phyloP scores from a whole-genome alignment of 768 basidiomycete species.

The Scleroderma citrinum region DNA sequence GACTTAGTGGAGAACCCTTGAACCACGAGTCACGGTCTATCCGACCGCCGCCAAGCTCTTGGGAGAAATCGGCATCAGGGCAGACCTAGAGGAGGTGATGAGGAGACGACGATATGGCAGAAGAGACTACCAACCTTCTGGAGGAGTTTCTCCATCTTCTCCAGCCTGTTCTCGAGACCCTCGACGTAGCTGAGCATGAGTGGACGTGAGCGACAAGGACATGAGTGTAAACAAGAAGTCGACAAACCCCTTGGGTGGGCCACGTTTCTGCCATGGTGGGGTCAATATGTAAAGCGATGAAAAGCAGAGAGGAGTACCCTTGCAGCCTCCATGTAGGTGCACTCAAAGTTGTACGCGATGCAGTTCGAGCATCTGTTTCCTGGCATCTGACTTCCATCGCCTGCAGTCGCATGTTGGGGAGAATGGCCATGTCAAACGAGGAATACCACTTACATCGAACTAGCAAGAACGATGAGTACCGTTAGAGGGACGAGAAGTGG shows the following conservation, averaged over 20 bases:
- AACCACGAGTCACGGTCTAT: constrained; percentile 37
- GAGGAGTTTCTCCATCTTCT: constrained; percentile 60
- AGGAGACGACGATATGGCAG: constrained; percentile 4
- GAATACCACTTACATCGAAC: constrained; percentile 53
- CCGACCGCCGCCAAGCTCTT: constrained; percentile 43
- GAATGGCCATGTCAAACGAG: neutral
- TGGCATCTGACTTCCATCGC: constrained; percentile 58
- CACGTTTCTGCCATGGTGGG: constrained; percentile 31
- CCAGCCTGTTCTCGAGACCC: constrained; percentile 53
- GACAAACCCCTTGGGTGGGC: constrained; percentile 31
- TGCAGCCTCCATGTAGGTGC: constrained; percentile 51
- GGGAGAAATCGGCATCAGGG: constrained; percentile 57
- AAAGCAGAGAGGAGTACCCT: constrained; percentile 34
- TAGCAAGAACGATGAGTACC: constrained; percentile 20
- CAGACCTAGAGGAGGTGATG: constrained; percentile 42
- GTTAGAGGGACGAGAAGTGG: neutral
- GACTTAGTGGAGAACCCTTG: constrained; percentile 10
- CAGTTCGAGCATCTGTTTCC: constrained; percentile 55
- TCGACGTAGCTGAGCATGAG: constrained; percentile 47
- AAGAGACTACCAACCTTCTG: constrained; percentile 34
- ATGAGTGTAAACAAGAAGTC: neutral
- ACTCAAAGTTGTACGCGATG: constrained; percentile 39
- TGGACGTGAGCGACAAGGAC: neutral
- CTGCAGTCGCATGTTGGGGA: constrained; percentile 21
- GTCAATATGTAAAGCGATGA: neutral